A percentile compares a stretch with the other conserved stretches of the same genome.
Evolutionary conservation across 805 yeast species (phyloP).

Genomic region (Wickerhamomyces bisporus): DNA sequence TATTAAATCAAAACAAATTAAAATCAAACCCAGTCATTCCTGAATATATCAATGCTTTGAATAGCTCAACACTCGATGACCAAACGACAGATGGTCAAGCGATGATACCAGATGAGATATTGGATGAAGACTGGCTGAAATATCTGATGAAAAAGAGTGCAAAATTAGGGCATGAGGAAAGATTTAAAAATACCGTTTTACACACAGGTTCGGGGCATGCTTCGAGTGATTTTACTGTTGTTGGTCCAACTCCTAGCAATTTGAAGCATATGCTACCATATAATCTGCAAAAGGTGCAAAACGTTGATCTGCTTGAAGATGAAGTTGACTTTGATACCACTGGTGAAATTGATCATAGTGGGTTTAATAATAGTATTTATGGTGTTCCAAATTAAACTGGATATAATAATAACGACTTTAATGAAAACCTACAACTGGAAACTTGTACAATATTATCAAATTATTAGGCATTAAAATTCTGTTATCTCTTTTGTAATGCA

Average conservation of each 20-base stretch:
- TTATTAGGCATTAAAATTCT: not conserved
- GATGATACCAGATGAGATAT: slow-evolving; percentile 3
- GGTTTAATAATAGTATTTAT: not conserved
- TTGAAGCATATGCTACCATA: slow-evolving; percentile 15
- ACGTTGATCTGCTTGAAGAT: not conserved
- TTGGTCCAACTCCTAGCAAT: slow-evolving; percentile 14
- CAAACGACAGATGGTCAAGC: not conserved
- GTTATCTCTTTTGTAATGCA: too few relatives aligned
- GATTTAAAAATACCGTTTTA: slow-evolving; percentile 19
- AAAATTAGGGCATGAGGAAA: slow-evolving; percentile 14
- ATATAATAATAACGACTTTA: not conserved
- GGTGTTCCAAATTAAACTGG: not conserved
- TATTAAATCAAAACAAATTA: slow-evolving; percentile 12
- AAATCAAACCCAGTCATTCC: slow-evolving; percentile 25
- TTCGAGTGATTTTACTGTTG: slow-evolving; percentile 12
- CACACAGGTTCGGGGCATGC: slow-evolving; percentile 5
- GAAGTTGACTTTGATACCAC: not conserved
- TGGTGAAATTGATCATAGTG: not conserved
- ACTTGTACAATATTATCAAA: not conserved
- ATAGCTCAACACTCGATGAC: slow-evolving; percentile 14
- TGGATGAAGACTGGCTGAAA: slow-evolving; percentile 33
- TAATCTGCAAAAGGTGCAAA: slow-evolving; percentile 1
- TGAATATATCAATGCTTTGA: slow-evolving; percentile 23
- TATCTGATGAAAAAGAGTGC: slow-evolving; percentile 26
- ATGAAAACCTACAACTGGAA: not conserved